Base-by-base conservation (phyloP, 2,329 filamentous ascomycete species). In the Colletotrichum plurivorum region DNA sequence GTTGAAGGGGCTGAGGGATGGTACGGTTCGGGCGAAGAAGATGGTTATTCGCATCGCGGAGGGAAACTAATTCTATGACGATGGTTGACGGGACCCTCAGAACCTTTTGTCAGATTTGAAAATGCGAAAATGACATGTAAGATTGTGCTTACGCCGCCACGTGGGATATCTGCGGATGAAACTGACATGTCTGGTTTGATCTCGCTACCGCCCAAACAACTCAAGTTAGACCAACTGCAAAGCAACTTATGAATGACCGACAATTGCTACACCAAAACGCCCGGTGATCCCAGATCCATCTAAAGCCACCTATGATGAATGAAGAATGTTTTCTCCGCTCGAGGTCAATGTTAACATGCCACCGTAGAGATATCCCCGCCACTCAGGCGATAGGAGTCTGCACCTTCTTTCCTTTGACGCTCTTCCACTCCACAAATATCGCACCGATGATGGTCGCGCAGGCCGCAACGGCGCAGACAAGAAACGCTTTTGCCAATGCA, bases 371-470 rank as follows among this genome's bases (percentile, higher is more conserved):
- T 9, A 8, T 9, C 7, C 7, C 7, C 9, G 27, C 2, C 0
- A 31, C 41, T 36, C 54, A 69, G 12, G 46, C 66, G 12, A 57
- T 70, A 13, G 25, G 52, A 12, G 51, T 15, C 58, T 78, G 76
- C 8, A 81, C 71, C 54, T 86, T 85, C 78, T 86, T 88, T 5
- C 86, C 86, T 75, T 88, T 89, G 22, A 89, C 84, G 67, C 84
- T 88, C 81, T 84, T 86, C 84, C 84, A 87, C 75, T 88, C 86
- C 59, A 86, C 81, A 8, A 82, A 76, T 13, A 81, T 73, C 2
- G 80, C 76, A 2, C 84, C 83, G 20, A 84, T 49, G 51, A 85
- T 80, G 0, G 83, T 80, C 6, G 85, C 72, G 8, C 82, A 79
- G 1, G 82, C 83, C 12, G 85, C 76, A 0, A 83, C 85, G 45